These are phyloP conservation scores for Podaxis mareebaensis DNA, from an alignment of 768 basidiomycete genomes.

Conservation along the genomic window DNA sequence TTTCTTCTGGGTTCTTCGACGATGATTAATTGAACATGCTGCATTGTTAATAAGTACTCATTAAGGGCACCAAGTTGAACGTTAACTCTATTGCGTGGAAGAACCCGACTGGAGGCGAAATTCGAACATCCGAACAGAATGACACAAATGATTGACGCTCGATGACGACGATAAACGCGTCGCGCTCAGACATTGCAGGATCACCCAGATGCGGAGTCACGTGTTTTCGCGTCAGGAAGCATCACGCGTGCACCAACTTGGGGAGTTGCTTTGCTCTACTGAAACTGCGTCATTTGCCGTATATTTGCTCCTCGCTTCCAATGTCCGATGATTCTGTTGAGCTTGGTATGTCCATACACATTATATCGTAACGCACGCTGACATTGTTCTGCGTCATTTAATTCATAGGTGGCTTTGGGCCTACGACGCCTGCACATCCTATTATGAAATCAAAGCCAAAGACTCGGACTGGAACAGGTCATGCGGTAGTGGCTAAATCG, in stretches of 20 bases:
- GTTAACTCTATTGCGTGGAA: no score
- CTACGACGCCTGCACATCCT: constrained; percentile 23
- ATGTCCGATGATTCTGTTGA: not conserved
- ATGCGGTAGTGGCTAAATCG: not conserved
- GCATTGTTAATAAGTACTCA: no score
- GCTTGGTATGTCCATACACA: constrained; percentile 1
- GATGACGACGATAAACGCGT: not conserved
- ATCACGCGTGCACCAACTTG: constrained; percentile 1
- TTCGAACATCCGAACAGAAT: no score
- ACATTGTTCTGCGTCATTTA: not conserved
- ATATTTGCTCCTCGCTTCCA: not conserved
- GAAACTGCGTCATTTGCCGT: not conserved
- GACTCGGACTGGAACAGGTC: not conserved
- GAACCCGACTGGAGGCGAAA: no score
- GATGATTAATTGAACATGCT: no score
- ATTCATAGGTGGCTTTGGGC: constrained; percentile 23
- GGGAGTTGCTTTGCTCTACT: not conserved
- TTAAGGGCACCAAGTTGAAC: no score
- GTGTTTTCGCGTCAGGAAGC: constrained; percentile 8
- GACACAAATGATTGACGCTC: not conserved
- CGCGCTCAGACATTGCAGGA: not conserved
- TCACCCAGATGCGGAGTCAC: not conserved
- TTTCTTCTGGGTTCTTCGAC: not conserved
- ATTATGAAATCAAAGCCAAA: constrained; percentile 9
- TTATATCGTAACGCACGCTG: not conserved